Evolutionary conservation across 2,329 filamentous ascomycete species (phyloP).

Genomic region (Balansia obtecta): DNA sequence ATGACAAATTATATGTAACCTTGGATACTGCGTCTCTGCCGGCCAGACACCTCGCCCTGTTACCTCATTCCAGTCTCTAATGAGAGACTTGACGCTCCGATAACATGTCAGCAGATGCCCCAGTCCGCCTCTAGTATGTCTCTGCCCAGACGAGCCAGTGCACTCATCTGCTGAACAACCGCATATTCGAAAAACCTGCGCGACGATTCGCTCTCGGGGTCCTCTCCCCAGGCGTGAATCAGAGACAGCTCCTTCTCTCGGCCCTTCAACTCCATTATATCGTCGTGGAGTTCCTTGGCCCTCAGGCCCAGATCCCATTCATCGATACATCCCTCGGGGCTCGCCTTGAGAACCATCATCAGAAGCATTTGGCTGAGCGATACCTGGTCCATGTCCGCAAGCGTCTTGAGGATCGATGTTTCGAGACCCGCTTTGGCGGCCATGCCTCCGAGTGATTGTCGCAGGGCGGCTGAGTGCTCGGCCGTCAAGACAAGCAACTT

Average conservation of each 20-base stretch:
- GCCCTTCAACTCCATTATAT: constrained; percentile 33
- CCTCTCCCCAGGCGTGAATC: constrained; percentile 30
- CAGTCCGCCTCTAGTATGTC: constrained; percentile 31
- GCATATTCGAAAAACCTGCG: constrained; percentile 35
- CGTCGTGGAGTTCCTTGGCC: constrained; percentile 34
- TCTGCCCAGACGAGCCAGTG: constrained; percentile 33
- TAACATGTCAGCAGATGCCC: constrained; percentile 5
- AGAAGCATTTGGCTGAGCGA: constrained; percentile 41
- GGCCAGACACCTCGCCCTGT: too few relatives aligned
- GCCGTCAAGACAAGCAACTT: constrained; percentile 40
- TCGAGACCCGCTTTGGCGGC: constrained; percentile 13
- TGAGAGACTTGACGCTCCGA: too few relatives aligned
- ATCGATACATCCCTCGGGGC: constrained; percentile 27
- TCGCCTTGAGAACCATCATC: constrained; percentile 31
- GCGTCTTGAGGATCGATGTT: constrained; percentile 14
- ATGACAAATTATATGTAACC: too few relatives aligned
- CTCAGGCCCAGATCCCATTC: constrained; percentile 33
- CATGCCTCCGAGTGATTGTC: constrained; percentile 14
- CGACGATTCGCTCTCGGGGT: constrained; percentile 26
- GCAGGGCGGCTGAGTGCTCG: constrained; percentile 18
- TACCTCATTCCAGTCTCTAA: too few relatives aligned
- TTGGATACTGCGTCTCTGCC: too few relatives aligned
- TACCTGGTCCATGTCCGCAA: constrained; percentile 37
- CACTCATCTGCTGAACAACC: constrained; percentile 34
- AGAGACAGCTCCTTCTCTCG: constrained; percentile 31